Evolutionary conservation across 2,329 filamentous ascomycete species (phyloP).

Genomic region (Scolecobasidium constrictum): DNA sequence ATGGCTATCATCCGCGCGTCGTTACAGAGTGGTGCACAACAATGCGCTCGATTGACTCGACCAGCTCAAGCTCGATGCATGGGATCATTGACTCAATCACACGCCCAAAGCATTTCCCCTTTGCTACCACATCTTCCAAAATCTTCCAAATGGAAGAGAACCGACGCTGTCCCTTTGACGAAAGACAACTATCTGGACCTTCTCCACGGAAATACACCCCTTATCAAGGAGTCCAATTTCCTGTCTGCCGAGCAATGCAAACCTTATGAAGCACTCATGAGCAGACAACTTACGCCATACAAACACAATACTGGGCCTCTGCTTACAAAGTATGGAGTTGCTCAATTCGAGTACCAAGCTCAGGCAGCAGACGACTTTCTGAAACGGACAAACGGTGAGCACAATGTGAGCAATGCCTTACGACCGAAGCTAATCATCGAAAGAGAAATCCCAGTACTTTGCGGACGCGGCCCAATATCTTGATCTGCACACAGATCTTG

Average conservation of each 20-base stretch:
- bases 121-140: background rate
- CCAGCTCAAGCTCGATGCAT: background rate
- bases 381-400: slow-evolving; percentile 9
- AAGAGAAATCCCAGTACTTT: slow-evolving; percentile 7
- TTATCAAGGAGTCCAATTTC: background rate
- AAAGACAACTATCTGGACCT: background rate
- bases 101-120: background rate
- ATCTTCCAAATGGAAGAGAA: background rate
- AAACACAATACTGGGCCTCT: slow-evolving; percentile 5
- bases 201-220: background rate
- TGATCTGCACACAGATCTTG: slow-evolving; percentile 8
- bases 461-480: background rate
- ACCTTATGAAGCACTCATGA: background rate
- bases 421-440: background rate
- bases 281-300: slow-evolving; percentile 8
- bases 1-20: too few relatives aligned
- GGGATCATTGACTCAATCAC: background rate
- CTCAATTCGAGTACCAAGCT: slow-evolving; percentile 11
- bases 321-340: slow-evolving; percentile 7
- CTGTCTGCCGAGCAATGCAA: background rate
- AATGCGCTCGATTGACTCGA: background rate
- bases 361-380: slow-evolving; percentile 8
- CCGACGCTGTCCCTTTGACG: background rate
- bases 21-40: background rate
- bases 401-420: too few relatives aligned